Evolutionary conservation across 2,329 filamentous ascomycete species (phyloP).

Genomic region (Neonectria faginata): DNA sequence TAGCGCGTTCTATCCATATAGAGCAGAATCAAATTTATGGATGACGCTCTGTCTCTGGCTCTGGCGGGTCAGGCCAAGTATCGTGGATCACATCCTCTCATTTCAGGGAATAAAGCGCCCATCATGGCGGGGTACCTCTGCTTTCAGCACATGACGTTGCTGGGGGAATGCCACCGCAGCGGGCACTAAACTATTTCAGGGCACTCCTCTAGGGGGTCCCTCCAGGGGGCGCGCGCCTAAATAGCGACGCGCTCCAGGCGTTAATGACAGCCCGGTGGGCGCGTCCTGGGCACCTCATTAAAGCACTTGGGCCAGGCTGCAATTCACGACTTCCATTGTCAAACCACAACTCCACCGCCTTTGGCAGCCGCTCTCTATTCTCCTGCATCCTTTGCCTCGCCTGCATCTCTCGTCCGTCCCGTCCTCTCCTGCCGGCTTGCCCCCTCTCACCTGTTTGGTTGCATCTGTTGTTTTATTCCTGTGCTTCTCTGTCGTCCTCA

Average conservation of each 20-base stretch:
- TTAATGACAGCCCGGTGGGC: constrained; percentile 9
- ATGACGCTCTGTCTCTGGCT: not conserved
- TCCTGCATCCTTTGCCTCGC: constrained; percentile 9
- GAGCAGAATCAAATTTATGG: not conserved
- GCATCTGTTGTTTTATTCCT: constrained; percentile 14
- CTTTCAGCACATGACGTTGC: constrained; percentile 34
- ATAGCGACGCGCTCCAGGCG: constrained; percentile 31
- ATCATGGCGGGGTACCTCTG: constrained; percentile 28
- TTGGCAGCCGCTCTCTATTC: constrained; percentile 5
- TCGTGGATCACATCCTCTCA: not conserved
- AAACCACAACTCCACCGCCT: constrained; percentile 25
- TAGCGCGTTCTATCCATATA: not conserved
- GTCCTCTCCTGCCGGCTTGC: constrained; percentile 6
- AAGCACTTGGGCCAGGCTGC: constrained; percentile 8
- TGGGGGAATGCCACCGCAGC: constrained; percentile 35
- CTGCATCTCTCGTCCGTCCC: not conserved
- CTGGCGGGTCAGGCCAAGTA: not conserved
- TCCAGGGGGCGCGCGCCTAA: constrained; percentile 32
- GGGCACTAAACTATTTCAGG: constrained; percentile 34
- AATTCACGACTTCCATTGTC: not conserved
- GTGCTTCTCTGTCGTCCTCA: not conserved
- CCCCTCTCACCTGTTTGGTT: constrained; percentile 16
- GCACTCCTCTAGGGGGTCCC: constrained; percentile 23
- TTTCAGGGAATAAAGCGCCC: constrained; percentile 5
- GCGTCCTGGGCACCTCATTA: constrained; percentile 17